Base-by-base conservation (phyloP, 805 yeast genomes). In the Saccharomycopsis guyanensis region DNA sequence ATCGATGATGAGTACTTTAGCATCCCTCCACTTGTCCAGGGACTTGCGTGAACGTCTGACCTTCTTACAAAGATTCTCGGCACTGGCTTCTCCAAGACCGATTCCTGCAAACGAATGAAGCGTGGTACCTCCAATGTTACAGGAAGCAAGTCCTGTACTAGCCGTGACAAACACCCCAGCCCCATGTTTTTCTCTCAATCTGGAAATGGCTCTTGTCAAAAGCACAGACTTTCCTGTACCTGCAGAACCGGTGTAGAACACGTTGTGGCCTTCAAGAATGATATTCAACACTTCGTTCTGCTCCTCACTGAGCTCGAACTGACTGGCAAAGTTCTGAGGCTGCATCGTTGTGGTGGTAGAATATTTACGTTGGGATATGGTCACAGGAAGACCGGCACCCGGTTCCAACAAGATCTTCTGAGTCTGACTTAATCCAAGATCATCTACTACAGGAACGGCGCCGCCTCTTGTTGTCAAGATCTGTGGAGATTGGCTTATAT, bases 221-320 rank as follows among this genome's bases (percentile, higher is more conserved):
- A 93, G 67, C 3, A 93, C 82, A 1, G 98, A 91, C 60, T 93
- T 93, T 59, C 98, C 98, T 0, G 98, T 93, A 57, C 98, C 98
- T 0, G 98, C 98, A 29, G 97, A 87, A 42, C 98, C 98, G 0
- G 98, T 93, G 60, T 86, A 93, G 59, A 93, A 93, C 2, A 93
- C 65, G 49, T 82, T 86, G 15, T 69, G 65, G 0, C 94, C 88
- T 19, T 68, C 58, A 38, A 75, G 63, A 0, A 82, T 95, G 45
- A 85, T 63, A 7, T 78, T 74, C 8, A 86, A 70, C 19, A 93
- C 78, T 42, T 72, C 64, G 47, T 73, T 71, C 57, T 85, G 94
- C 57, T 85, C 93, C 19, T 70, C 70, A 53, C 78, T 72, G 7
- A 76, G 57, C 4, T 60, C 49, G 20, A 48, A 31, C 25, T 43